Evolutionary conservation across 164 flowering plant genomes (phyloP), one percentile per base, ranked within the genome.

Genomic region (Paratinospora sagittata): DNA sequence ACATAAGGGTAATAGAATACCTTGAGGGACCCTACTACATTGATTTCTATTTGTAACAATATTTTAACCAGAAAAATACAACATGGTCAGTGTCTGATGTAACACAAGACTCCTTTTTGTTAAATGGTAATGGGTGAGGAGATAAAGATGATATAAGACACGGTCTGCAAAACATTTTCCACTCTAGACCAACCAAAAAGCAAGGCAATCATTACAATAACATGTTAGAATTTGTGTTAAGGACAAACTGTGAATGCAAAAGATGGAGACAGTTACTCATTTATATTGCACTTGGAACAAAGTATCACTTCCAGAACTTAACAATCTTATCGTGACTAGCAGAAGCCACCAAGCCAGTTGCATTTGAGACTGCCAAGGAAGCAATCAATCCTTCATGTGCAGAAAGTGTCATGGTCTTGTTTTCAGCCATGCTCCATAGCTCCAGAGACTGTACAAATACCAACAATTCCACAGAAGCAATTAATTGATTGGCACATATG

Each of bases 281-380:
- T 55, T 21, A 55, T 55, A 55, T 55, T n/a, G 61, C 24, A 55
- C 61, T 21, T 19, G 7, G 37, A n/a, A 19, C 45, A 64, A 61
- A 60, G 52, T 34, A 74, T 88, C 79, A 89, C 76, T 89, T 87
- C 94, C 94, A 91, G 60, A 91, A 78, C 82, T 87, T 91, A 69
- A 91, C 85, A 24, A 66, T 72, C 78, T 81, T 85, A 81, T 91
- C 97, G 55, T 88, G 92, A 76, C 97, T 86, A 21, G 87, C 90
- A 19, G 94, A 91, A 78, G 97, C 92, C 8, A 91, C 86, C 76
- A 86, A 61, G 33, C 91, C 89, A 0, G 81, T 81, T n/a, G 71
- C 84, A 39, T 61, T 82, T 27, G 94, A 88, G 68, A 77, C 92
- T 2, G 92, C 87, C 77, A 91, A 74, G 10, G 85, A 75, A 30